phyloP scores from a whole-genome alignment of 2,329 filamentous ascomycete genomes.

The Metarhizium robertsii region DNA sequence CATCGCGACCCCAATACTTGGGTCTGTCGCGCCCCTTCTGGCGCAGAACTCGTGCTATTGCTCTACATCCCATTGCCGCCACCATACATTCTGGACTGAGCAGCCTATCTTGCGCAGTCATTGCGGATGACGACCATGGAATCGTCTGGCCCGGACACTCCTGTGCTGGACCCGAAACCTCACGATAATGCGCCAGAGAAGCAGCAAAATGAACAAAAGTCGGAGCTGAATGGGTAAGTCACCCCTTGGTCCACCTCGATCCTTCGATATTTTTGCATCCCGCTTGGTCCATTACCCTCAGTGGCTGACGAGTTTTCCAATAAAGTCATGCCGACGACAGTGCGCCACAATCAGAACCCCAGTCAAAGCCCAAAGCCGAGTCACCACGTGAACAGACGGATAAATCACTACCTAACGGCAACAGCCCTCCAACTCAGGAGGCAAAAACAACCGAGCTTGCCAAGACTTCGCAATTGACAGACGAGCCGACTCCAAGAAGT shows the following conservation, averaged over 20 bases:
- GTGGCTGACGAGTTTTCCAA: conserved; percentile 1
- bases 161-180: conserved; percentile 39
- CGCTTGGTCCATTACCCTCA: not conserved
- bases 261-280: conserved; percentile 2
- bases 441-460: conserved; percentile 4
- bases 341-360: conserved; percentile 9
- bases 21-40: not conserved
- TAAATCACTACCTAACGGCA: conserved; percentile 10
- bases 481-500: not conserved
- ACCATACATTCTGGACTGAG: not conserved
- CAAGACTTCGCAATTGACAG: not conserved
- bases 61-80: conserved; percentile 9
- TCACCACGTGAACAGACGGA: conserved; percentile 2
- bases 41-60: conserved; percentile 11
- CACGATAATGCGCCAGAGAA: conserved; percentile 17
- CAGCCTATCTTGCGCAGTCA: not conserved
- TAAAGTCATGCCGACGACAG: conserved; percentile 2
- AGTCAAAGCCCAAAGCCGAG: conserved; percentile 7
- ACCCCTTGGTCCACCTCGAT: not conserved
- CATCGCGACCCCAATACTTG: not conserved
- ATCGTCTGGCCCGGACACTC: conserved; percentile 34
- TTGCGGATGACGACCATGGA: conserved; percentile 42
- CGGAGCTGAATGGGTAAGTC: conserved; percentile 30
- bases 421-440: conserved; percentile 2
- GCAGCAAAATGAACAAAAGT: conserved; percentile 21